Conservation (phyloP, 169 alveolate genomes). For the Perkinsus marinus region DNA sequence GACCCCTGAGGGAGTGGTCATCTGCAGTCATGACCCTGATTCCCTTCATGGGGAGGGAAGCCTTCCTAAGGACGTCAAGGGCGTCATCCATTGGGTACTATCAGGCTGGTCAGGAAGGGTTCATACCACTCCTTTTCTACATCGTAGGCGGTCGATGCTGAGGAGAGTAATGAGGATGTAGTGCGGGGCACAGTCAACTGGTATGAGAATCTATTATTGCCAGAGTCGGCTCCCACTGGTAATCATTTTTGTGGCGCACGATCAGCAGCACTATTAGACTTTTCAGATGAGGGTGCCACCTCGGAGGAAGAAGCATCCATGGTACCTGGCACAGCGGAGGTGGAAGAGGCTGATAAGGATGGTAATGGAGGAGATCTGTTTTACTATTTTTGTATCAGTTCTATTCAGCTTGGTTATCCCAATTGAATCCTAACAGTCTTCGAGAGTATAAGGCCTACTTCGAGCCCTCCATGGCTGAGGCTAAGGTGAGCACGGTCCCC, state of each 20-base stretch:
- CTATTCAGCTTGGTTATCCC: neutral
- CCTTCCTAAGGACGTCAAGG: neutral
- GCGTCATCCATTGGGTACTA: neutral
- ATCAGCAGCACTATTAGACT: neutral
- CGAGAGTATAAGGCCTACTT: neutral
- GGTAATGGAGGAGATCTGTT: neutral
- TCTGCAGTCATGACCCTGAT: neutral
- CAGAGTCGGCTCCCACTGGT: neutral
- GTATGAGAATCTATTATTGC: neutral
- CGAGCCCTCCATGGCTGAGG: neutral
- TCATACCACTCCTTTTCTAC: too few relatives aligned
- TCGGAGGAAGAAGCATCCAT: neutral
- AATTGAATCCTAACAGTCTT: neutral
- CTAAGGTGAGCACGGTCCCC: neutral
- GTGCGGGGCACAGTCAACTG: neutral
- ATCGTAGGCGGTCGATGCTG: neutral
- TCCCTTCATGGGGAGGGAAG: neutral
- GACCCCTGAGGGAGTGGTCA: neutral
- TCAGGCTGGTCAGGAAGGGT: neutral
- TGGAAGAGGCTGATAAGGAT: neutral
- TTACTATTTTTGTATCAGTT: neutral
- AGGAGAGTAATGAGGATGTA: neutral
- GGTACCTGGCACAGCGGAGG: neutral
- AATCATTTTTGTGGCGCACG: neutral
- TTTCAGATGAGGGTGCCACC: neutral